phyloP scores from a whole-genome alignment of 1,284 basidiomycete genomes.

The Exsudoporus floridanus region DNA sequence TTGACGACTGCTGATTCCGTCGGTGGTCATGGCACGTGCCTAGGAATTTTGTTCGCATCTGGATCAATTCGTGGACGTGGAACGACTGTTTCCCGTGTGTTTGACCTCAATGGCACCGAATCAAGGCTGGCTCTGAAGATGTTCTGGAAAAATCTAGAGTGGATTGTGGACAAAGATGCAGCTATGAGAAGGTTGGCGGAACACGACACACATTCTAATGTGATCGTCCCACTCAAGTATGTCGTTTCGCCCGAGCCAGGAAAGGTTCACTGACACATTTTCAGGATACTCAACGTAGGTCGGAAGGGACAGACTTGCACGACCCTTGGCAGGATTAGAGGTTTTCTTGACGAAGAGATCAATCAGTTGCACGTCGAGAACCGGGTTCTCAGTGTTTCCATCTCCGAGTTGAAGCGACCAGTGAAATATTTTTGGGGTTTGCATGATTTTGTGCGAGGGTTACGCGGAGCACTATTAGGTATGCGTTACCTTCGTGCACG shows the following conservation, averaged over 20 bases:
- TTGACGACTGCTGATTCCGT: neutral
- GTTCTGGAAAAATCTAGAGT: slow-evolving; percentile 8
- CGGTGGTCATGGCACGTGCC: neutral
- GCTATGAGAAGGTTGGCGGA: neutral
- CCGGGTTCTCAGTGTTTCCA: neutral
- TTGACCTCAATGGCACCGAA: neutral
- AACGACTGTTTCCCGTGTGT: slow-evolving; percentile 6
- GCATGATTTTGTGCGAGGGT: slow-evolving; percentile 16
- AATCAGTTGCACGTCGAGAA: neutral
- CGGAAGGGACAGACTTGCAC: neutral
- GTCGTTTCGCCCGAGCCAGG: too few relatives aligned
- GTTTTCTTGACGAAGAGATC: neutral
- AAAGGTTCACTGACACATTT: neutral
- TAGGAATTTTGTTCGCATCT: slow-evolving; percentile 5
- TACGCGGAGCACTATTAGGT: slow-evolving; percentile 14
- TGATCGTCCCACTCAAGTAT: slow-evolving; percentile 2
- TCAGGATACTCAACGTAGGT: neutral
- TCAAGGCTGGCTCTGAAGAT: too few relatives aligned
- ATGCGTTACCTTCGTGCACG: too few relatives aligned
- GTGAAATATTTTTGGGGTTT: slow-evolving; percentile 18
- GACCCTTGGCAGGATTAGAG: slow-evolving; percentile 2
- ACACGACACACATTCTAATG: neutral
- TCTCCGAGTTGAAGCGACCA: slow-evolving; percentile 4
- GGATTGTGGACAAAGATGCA: neutral
- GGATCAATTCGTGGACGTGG: slow-evolving; percentile 12